Percentiles rank a stretch among this genome's conserved stretches.
These are phyloP conservation scores for Solanum commersonii DNA, from an alignment of 257 asterid genomes.

Conservation along the genomic window DNA sequence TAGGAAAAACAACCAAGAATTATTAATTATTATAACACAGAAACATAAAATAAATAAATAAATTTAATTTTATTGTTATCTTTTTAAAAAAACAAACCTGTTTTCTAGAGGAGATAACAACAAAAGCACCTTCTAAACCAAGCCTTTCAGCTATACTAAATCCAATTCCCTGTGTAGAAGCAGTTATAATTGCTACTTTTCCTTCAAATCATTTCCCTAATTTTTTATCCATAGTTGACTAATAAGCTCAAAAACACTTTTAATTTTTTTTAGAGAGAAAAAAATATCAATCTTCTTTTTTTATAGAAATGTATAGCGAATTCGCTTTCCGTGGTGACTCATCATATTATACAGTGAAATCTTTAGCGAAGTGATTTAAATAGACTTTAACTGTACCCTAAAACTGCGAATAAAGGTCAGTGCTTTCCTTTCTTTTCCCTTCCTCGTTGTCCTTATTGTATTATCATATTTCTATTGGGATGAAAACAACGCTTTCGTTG, in stretches of 20 bases:
- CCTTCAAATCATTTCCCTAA: constrained; percentile 60
- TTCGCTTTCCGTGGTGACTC: neutral
- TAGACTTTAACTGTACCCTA: neutral
- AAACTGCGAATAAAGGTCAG: too few species aligned
- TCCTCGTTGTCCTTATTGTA: too few species aligned
- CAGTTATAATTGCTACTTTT: constrained; percentile 78
- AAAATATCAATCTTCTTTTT: too few species aligned
- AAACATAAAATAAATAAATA: neutral
- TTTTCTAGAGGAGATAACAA: constrained; percentile 87
- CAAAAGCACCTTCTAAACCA: constrained; percentile 85
- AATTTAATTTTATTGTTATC: neutral
- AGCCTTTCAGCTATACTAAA: constrained; percentile 80
- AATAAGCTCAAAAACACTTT: neutral
- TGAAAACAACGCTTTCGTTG: neutral
- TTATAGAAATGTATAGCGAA: too few species aligned
- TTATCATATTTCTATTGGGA: neutral
- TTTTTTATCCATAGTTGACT: constrained; percentile 8
- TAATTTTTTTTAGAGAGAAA: neutral
- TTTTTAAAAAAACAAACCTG: constrained; percentile 24
- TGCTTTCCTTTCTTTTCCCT: neutral
- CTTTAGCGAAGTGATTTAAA: neutral
- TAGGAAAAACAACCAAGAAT: neutral
- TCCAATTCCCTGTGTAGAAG: constrained; percentile 98
- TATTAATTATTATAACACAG: neutral
- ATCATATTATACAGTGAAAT: neutral